Percentiles rank a stretch among this genome's conserved stretches.
These are phyloP conservation scores for Yarrowia deformans DNA, from an alignment of 805 yeast species.

Conservation along the genomic window DNA sequence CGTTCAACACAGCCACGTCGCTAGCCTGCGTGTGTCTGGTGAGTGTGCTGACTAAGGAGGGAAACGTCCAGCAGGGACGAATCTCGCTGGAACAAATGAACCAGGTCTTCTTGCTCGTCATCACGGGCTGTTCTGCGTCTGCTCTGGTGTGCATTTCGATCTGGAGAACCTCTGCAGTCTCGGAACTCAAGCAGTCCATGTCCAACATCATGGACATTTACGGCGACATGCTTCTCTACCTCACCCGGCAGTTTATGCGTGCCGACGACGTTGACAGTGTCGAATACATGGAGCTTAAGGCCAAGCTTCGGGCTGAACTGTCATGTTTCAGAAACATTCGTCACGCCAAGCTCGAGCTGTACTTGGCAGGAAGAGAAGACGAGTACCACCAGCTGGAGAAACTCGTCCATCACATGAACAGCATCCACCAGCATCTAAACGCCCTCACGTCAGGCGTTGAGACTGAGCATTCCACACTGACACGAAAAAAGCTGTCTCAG, in stretches of 20 bases:
- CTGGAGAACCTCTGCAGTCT: conserved; percentile 68
- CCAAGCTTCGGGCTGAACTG: conserved; percentile 50
- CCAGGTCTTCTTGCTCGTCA: conserved; percentile 64
- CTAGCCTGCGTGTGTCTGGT: conserved; percentile 75
- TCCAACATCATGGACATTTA: conserved; percentile 61
- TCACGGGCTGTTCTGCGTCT: conserved; percentile 66
- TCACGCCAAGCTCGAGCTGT: conserved; percentile 70
- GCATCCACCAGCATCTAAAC: conserved; percentile 35
- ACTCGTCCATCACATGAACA: conserved; percentile 52
- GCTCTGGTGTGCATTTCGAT: conserved; percentile 66
- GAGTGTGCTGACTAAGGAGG: conserved; percentile 76
- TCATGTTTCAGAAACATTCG: conserved; percentile 54
- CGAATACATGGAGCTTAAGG: conserved; percentile 51
- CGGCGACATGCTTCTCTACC: conserved; percentile 57
- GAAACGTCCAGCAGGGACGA: conserved; percentile 63
- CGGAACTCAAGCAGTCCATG: conserved; percentile 55
- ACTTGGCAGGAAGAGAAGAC: conserved; percentile 60
- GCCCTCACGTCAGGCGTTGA: conserved; percentile 30
- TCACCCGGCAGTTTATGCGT: conserved; percentile 58
- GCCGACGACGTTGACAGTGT: conserved; percentile 55
- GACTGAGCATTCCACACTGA: conserved; percentile 24
- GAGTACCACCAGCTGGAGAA: conserved; percentile 58
- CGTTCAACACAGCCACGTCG: conserved; percentile 83
- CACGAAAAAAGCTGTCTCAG: conserved; percentile 22
- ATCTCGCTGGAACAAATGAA: conserved; percentile 63